phyloP scores from a whole-genome alignment of 2,329 filamentous ascomycete species.

The Alternaria sp. region DNA sequence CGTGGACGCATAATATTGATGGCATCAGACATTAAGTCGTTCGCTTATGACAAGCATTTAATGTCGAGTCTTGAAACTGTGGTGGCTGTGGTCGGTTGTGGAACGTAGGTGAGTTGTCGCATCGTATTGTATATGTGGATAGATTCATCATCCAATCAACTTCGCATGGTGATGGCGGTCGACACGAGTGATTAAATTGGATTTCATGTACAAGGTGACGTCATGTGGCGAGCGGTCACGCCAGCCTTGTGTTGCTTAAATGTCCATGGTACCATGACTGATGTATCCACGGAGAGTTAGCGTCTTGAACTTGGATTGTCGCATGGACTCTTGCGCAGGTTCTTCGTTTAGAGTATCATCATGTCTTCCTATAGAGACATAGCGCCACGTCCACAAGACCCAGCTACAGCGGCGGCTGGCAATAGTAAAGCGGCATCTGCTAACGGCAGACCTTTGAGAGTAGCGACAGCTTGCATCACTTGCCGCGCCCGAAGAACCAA shows the following conservation, averaged over 20 bases:
- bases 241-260: background rate
- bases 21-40: background rate
- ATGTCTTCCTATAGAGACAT: conserved; percentile 13
- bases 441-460: conserved; percentile 2
- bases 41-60: background rate
- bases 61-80: background rate
- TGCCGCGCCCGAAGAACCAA: conserved; percentile 19
- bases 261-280: background rate
- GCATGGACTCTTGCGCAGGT: background rate
- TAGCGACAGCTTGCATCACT: conserved; percentile 14
- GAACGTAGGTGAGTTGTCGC: background rate
- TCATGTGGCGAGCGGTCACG: background rate
- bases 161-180: background rate
- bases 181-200: background rate
- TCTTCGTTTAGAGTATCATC: background rate
- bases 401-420: background rate
- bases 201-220: background rate
- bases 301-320: background rate
- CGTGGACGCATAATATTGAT: background rate
- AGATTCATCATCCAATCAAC: background rate
- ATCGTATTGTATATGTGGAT: background rate
- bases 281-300: background rate
- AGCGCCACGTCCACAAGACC: conserved; percentile 12
- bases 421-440: background rate
- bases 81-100: background rate